Evolutionary conservation across 2,329 filamentous ascomycete species (phyloP).

Genomic region (Diaporthe ampelina): DNA sequence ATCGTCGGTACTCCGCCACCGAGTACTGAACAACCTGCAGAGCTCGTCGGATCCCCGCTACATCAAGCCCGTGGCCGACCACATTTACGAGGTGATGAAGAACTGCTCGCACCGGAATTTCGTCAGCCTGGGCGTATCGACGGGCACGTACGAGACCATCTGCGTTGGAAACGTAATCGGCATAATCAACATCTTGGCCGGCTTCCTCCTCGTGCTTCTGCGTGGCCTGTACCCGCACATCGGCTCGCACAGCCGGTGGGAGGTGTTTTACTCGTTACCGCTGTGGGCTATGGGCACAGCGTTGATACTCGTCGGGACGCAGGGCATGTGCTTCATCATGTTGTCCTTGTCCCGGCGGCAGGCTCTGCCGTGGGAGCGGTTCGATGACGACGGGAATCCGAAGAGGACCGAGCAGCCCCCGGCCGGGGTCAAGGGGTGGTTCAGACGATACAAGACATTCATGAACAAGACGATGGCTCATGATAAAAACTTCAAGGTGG

Average conservation of each 20-base stretch:
- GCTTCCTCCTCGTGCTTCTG: slow-evolving; percentile 57
- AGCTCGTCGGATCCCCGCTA: slow-evolving; percentile 54
- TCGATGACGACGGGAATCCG: slow-evolving; percentile 53
- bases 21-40: slow-evolving; percentile 54
- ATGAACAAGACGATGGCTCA: slow-evolving; percentile 29
- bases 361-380: slow-evolving; percentile 62
- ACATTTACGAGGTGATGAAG: slow-evolving; percentile 60
- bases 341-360: slow-evolving; percentile 61
- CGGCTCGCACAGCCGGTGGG: slow-evolving; percentile 57
- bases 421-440: slow-evolving; percentile 20
- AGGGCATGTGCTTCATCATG: slow-evolving; percentile 63
- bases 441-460: slow-evolving; percentile 21
- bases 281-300: slow-evolving; percentile 61
- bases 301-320: slow-evolving; percentile 58
- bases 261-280: slow-evolving; percentile 59
- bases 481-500: slow-evolving; percentile 56
- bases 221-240: slow-evolving; percentile 55
- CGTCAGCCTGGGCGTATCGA: slow-evolving; percentile 66
- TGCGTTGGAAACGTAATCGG: slow-evolving; percentile 61
- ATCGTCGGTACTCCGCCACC: slow-evolving; percentile 56
- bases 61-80: slow-evolving; percentile 60
- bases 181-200: slow-evolving; percentile 55
- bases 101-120: slow-evolving; percentile 66
- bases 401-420: slow-evolving; percentile 30
- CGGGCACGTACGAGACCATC: slow-evolving; percentile 63